Evolutionary conservation across 2,329 filamentous ascomycete genomes (phyloP).

Genomic region (Curvularia verruculosa): DNA sequence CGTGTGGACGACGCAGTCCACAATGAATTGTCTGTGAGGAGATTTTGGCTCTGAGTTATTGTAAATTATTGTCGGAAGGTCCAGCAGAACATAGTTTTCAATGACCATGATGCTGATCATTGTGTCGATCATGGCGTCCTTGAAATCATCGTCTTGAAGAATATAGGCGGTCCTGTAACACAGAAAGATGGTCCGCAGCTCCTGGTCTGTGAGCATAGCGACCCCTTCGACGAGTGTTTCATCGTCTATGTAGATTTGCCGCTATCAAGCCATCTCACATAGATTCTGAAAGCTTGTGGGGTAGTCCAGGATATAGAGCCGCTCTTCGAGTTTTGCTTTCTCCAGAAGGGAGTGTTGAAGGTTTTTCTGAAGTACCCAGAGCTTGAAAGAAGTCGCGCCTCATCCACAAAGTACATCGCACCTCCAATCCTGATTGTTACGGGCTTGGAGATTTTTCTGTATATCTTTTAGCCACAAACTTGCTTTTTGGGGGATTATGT

Average conservation of each 20-base stretch:
- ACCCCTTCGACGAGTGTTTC: too few species aligned
- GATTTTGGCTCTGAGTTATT: not conserved
- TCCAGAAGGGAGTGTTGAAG: not conserved
- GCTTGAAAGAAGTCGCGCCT: not conserved
- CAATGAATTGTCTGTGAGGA: not conserved
- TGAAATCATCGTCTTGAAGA: not conserved
- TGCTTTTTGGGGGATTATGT: not conserved
- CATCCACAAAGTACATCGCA: not conserved
- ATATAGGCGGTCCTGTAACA: not conserved
- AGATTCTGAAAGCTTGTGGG: not conserved
- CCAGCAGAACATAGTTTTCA: too few species aligned
- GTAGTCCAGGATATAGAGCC: too few species aligned
- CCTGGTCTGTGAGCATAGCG: accelerated
- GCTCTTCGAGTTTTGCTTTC: not conserved
- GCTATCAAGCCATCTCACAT: not conserved
- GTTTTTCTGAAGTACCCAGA: not conserved
- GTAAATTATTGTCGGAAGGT: not conserved
- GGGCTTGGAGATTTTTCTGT: not conserved
- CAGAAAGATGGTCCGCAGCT: not conserved
- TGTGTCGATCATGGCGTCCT: not conserved
- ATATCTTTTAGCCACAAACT: not conserved
- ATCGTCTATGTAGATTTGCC: not conserved
- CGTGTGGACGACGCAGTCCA: not conserved
- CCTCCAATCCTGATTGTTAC: not conserved
- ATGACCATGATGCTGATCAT: not conserved